phyloP scores from a whole-genome alignment of 2,329 filamentous ascomycete genomes.

The Tolypocladium cylindrosporum region DNA sequence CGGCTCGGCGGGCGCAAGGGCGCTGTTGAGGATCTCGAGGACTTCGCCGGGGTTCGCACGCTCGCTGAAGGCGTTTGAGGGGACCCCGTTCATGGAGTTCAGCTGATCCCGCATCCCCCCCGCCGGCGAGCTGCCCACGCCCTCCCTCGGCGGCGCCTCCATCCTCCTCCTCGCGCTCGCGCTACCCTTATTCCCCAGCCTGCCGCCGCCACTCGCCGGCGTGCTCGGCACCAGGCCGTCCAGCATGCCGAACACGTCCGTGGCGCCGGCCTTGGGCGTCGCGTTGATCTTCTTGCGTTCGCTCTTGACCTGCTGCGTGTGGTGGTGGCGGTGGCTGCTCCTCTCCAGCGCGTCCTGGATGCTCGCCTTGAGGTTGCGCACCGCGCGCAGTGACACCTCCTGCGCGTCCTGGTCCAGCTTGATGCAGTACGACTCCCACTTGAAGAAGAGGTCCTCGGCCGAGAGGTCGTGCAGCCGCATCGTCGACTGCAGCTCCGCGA shows the following conservation, averaged over 20 bases:
- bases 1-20: conserved; percentile 56
- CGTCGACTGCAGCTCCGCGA: conserved; percentile 75
- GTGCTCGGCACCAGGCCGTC: conserved; percentile 61
- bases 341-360: conserved; percentile 78
- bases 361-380: conserved; percentile 74
- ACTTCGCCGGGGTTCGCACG: conserved; percentile 72
- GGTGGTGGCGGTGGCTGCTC: conserved; percentile 53
- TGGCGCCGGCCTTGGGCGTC: conserved; percentile 50
- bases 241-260: conserved; percentile 78
- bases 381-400: conserved; percentile 54
- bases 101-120: conserved; percentile 22
- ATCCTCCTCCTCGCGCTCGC: conserved; percentile 22
- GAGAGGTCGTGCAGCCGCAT: conserved; percentile 73
- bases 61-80: conserved; percentile 50
- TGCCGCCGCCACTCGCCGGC: conserved; percentile 29
- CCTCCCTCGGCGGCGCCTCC: conserved; percentile 15
- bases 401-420: conserved; percentile 81
- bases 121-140: conserved; percentile 22
- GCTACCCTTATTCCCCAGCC: conserved; percentile 27
- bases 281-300: conserved; percentile 53
- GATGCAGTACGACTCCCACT: conserved; percentile 97
- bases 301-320: conserved; percentile 45
- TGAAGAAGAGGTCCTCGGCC: conserved; percentile 85
- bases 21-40: conserved; percentile 71
- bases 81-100: conserved; percentile 16